Evolutionary conservation across 768 basidiomycete genomes (phyloP).

Genomic region (Podaxis sp.): DNA sequence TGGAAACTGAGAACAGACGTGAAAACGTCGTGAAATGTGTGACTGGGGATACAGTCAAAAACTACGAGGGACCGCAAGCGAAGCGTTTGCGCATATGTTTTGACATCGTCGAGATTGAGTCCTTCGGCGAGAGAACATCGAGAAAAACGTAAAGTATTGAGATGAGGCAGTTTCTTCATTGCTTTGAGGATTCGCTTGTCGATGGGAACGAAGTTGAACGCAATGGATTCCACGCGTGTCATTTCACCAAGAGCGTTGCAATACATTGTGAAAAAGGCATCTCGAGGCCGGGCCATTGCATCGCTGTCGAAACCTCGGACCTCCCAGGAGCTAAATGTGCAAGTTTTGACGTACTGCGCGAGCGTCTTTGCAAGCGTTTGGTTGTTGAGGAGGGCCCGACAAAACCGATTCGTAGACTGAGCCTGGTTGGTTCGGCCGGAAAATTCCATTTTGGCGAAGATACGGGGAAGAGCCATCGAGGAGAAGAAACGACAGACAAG

Average conservation of each 20-base stretch:
- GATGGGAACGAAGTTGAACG: neutral
- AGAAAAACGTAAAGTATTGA: slow-evolving; percentile 2
- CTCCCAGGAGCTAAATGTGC: slow-evolving; percentile 18
- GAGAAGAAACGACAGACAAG: slow-evolving; percentile 45
- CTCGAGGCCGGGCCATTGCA: neutral
- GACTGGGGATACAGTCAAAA: neutral
- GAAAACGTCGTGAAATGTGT: neutral
- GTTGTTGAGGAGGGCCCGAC: slow-evolving; percentile 25
- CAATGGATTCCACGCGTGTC: neutral
- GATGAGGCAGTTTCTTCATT: slow-evolving; percentile 1
- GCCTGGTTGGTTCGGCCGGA: slow-evolving; percentile 11
- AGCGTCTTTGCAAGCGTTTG: slow-evolving; percentile 29
- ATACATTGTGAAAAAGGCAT: slow-evolving; percentile 16
- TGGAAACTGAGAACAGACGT: neutral
- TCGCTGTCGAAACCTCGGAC: neutral
- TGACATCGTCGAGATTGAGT: neutral
- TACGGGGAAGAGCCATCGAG: slow-evolving; percentile 35
- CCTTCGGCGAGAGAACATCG: neutral
- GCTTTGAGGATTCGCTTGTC: slow-evolving; percentile 3
- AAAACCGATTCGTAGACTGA: slow-evolving; percentile 23
- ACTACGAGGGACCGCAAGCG: neutral
- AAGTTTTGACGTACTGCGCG: slow-evolving; percentile 29
- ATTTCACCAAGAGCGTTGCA: slow-evolving; percentile 13
- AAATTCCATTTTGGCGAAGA: slow-evolving; percentile 35
- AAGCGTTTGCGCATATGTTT: neutral